Evolutionary conservation across 768 basidiomycete species (phyloP).

Genomic region (Suillus lakei): DNA sequence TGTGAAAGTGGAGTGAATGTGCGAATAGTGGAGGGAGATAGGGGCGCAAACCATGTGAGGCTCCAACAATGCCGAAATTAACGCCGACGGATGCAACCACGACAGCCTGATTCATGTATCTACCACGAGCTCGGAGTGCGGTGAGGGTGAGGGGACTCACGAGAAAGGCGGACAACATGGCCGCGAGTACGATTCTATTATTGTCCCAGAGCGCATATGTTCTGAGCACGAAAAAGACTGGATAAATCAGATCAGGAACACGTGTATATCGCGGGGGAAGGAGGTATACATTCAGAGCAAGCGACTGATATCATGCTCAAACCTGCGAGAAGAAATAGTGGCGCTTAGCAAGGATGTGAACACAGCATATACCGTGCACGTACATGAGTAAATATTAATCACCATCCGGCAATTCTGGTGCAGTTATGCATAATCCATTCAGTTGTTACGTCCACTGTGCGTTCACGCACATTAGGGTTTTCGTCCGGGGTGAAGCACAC

Average conservation of each 20-base stretch:
- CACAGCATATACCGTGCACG: neutral
- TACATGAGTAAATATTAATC: neutral
- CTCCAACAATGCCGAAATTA: neutral
- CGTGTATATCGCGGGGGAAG: neutral
- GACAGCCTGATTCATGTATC: neutral
- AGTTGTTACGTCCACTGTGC: too few species aligned
- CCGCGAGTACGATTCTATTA: neutral
- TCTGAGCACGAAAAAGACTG: neutral
- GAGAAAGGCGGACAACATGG: neutral
- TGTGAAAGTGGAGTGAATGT: neutral
- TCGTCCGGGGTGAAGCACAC: too few species aligned
- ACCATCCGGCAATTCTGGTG: neutral
- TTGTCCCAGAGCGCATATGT: neutral
- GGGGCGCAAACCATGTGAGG: neutral
- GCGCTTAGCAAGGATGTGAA: neutral
- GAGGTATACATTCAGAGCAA: neutral
- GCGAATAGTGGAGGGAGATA: neutral
- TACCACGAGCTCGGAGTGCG: neutral
- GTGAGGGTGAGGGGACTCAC: neutral
- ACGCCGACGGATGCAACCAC: neutral
- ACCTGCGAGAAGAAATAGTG: neutral
- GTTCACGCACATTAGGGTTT: too few species aligned
- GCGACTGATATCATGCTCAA: neutral
- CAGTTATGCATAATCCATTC: too few species aligned
- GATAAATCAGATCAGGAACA: neutral